A percentile compares a stretch with the other conserved stretches of the same genome.
phyloP scores from a whole-genome alignment of 129 eudicot genomes.

The Rutidosis leptorrhynchoides region DNA sequence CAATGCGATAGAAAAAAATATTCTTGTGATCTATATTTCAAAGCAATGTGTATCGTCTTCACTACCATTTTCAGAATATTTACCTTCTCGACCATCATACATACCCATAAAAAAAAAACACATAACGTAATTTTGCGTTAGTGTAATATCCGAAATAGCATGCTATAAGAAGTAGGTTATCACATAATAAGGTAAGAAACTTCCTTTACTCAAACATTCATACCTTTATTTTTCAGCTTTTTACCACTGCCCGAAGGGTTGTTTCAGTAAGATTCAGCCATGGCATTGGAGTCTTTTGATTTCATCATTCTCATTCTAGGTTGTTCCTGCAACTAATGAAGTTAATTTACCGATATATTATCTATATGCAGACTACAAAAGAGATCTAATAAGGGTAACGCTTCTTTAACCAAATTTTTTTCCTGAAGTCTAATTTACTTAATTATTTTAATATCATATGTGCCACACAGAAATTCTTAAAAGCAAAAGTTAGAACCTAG shows the following conservation, averaged over 20 bases:
- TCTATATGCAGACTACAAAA: background rate
- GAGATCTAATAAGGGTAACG: background rate
- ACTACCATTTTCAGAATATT: too few relatives aligned
- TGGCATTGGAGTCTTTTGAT: constrained; percentile 45
- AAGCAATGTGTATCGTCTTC: too few relatives aligned
- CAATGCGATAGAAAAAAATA: too few relatives aligned
- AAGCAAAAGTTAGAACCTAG: too few relatives aligned
- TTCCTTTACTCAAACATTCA: background rate
- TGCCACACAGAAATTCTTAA: background rate
- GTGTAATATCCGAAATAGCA: too few relatives aligned
- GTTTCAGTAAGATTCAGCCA: constrained; percentile 54
- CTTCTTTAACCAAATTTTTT: background rate
- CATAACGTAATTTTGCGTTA: too few relatives aligned
- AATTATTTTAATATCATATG: background rate
- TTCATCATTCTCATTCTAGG: constrained; percentile 77
- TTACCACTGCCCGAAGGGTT: constrained; percentile 71
- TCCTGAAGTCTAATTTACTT: background rate
- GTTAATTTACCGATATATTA: background rate
- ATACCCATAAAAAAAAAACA: too few relatives aligned
- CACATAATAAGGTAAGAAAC: too few relatives aligned
- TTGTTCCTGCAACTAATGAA: constrained; percentile 54
- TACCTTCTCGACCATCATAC: too few relatives aligned
- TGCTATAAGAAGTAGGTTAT: too few relatives aligned
- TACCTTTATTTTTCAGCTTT: constrained; percentile 57
- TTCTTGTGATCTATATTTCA: too few relatives aligned